Conservation (phyloP, 352 stramenopile genomes). For the Phytophthora sp. region DNA sequence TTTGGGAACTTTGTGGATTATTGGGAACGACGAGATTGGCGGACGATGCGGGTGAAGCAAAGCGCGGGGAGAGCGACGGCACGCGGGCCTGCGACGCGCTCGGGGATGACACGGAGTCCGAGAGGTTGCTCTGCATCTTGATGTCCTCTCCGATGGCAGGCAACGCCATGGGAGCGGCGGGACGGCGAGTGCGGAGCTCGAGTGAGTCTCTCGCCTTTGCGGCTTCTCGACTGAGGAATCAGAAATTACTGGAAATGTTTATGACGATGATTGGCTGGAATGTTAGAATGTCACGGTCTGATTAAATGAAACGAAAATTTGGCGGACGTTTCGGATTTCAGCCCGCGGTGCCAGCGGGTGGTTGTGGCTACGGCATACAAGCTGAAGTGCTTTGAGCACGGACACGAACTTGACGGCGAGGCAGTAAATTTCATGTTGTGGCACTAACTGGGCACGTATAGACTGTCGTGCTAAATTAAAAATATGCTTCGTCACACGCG, state of each 20-base stretch:
- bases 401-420: too few species aligned
- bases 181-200: background rate
- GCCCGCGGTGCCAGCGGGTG: too few species aligned
- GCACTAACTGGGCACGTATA: too few species aligned
- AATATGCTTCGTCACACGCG: too few species aligned
- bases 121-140: conserved; percentile 36
- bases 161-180: conserved; percentile 30
- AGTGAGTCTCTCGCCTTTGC: background rate
- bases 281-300: background rate
- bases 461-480: too few species aligned
- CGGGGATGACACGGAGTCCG: conserved; percentile 10
- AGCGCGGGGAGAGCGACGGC: conserved; percentile 36
- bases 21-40: conserved; percentile 4
- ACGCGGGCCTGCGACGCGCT: conserved; percentile 6
- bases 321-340: too few species aligned
- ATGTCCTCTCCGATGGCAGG: conserved; percentile 59
- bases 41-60: conserved; percentile 22
- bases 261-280: background rate
- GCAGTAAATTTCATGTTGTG: too few species aligned
- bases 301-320: background rate
- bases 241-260: conserved; percentile 9
- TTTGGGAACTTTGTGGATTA: conserved; percentile 13
- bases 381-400: too few species aligned
- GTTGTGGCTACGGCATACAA: too few species aligned
- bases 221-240: conserved; percentile 35